Conservation (phyloP, 2,329 filamentous ascomycete species). For the Pseudomassariella vexata region DNA sequence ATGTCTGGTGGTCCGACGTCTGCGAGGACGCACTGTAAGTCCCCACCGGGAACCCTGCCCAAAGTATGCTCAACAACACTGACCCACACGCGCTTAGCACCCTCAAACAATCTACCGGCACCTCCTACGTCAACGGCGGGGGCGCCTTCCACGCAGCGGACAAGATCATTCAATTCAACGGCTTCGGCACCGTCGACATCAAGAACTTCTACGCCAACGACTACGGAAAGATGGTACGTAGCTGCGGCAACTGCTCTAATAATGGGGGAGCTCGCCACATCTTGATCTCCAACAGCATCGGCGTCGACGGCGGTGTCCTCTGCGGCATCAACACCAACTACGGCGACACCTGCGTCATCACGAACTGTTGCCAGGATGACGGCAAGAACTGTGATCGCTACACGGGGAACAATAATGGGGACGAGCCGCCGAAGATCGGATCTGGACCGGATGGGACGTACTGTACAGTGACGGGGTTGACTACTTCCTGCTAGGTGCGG, state of each 20-base stretch:
- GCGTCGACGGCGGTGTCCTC: constrained; percentile 32
- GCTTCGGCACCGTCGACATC: constrained; percentile 30
- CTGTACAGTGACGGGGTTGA: constrained; percentile 18
- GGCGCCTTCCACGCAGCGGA: constrained; percentile 35
- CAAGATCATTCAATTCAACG: constrained; percentile 37
- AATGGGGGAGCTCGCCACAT: constrained; percentile 34
- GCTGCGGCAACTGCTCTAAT: constrained; percentile 42
- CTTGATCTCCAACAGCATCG: constrained; percentile 36
- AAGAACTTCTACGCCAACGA: constrained; percentile 34
- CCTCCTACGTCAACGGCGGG: constrained; percentile 34
- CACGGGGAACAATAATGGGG: constrained; percentile 28
- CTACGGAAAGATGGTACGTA: constrained; percentile 43
- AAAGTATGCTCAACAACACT: too few species aligned
- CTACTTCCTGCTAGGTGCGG: constrained; percentile 9
- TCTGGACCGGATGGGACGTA: constrained; percentile 29
- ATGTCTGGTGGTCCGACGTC: constrained; percentile 31
- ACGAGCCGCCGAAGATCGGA: constrained; percentile 30
- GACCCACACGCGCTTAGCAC: too few species aligned
- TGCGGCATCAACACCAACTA: constrained; percentile 48
- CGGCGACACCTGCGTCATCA: constrained; percentile 37
- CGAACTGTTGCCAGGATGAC: constrained; percentile 28
- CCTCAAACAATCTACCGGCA: constrained; percentile 31
- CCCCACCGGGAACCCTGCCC: too few species aligned
- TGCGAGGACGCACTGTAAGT: constrained; percentile 33
- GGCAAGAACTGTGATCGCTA: constrained; percentile 27